phyloP scores from a whole-genome alignment of 352 stramenopile species.

The Globisporangium nagaii region DNA sequence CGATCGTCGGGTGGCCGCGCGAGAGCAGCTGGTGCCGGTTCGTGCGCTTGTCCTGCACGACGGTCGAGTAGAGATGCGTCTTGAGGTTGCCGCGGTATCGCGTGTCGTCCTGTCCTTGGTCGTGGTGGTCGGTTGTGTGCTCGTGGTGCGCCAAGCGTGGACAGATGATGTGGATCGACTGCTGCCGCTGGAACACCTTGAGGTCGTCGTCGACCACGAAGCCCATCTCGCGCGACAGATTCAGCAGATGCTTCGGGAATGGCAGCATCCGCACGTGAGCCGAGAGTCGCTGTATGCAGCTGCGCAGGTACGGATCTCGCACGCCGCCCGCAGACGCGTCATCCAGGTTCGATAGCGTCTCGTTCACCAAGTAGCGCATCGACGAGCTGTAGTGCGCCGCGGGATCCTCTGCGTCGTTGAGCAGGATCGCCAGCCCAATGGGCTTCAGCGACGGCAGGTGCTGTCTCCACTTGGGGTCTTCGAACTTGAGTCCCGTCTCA shows the following conservation, averaged over 20 bases:
- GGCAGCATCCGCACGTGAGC: conserved; percentile 82
- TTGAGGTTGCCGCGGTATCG: conserved; percentile 81
- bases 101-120: conserved; percentile 81
- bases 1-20: conserved; percentile 66
- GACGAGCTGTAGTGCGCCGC: conserved; percentile 55
- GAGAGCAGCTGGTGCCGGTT: conserved; percentile 75
- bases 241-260: conserved; percentile 75
- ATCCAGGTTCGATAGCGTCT: conserved; percentile 18
- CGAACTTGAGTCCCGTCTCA: conserved; percentile 78
- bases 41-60: conserved; percentile 80
- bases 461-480: conserved; percentile 81
- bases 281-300: conserved; percentile 73
- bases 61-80: conserved; percentile 80
- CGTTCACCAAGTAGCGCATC: conserved; percentile 72
- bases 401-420: conserved; percentile 75
- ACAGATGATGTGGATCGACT: conserved; percentile 81
- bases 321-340: conserved; percentile 7
- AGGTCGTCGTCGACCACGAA: conserved; percentile 69
- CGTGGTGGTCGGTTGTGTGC: conserved; percentile 81
- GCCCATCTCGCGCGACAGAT: conserved; percentile 77
- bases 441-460: conserved; percentile 77
- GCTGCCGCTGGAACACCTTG: conserved; percentile 49
- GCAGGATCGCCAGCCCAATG: conserved; percentile 70
- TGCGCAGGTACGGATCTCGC: conserved; percentile 40
- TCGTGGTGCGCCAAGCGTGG: conserved; percentile 75